Evolutionary conservation across 2,329 filamentous ascomycete species (phyloP), one percentile per base, ranked within the genome.

Genomic region (Paraphaeosphaeria minitans): DNA sequence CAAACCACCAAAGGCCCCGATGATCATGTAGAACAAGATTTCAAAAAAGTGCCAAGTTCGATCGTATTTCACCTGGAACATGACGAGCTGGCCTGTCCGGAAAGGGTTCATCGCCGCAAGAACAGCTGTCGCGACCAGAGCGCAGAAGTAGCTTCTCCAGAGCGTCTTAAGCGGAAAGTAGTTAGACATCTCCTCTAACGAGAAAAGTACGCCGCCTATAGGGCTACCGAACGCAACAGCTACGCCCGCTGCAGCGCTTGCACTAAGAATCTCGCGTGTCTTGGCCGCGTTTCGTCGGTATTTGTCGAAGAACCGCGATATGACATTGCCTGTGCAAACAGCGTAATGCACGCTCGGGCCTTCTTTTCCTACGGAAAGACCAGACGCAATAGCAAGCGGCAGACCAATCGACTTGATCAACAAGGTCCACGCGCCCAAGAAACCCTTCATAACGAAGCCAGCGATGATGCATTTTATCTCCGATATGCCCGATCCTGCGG

Each of bases 391-490:
- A 45, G 94, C 91, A 46, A 99, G 82, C 1, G 95, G 95, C 49
- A 99, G 81, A 24, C 90, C 91, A 56, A 98, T 86, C 0, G 93
- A 96, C 79, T 99, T 99, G 80, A 99, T 98, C 60, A 95, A 77
- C 33, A 99, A 82, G 5, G 95, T 98, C 86, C 92, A 93, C 68
- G 89, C 89, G 21, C 94, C 93, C 16, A 99, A 84, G 72, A 99
- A 99, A 0, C 93, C 95, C 78, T 98, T 97, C 95, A 99, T 99
- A 51, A 98, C 92, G 75, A 99, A 99, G 3, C 95, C 95, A 4
- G 94, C 95, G 72, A 99, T 97, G 73, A 99, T 98, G 78, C 93
- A 97, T 78, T 99, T 99, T 83, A 99, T 99, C 80, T 99, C 95
- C 13, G 93, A 97, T 58, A 99, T 99, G 42, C 95, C 95, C 13